Evolutionary conservation across 768 basidiomycete species (phyloP).

Genomic region (Hysterangium stoloniferum): DNA sequence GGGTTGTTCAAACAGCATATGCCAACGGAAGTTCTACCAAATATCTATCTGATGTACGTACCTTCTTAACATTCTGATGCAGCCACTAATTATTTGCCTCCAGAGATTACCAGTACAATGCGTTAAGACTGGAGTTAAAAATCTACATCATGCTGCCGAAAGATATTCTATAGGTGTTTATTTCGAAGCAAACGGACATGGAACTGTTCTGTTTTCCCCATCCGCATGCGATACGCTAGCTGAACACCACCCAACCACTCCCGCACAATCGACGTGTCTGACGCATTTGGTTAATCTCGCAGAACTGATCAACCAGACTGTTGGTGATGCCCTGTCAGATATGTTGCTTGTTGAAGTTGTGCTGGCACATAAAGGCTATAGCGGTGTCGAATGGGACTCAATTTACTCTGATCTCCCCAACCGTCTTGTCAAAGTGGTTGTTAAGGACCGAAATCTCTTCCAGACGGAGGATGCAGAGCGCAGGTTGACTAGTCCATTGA

Average conservation of each 20-base stretch:
- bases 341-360: conserved; percentile 93
- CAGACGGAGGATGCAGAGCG: conserved; percentile 92
- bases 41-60: conserved; percentile 73
- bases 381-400: conserved; percentile 82
- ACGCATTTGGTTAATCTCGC: conserved; percentile 70
- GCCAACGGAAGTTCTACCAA: conserved; percentile 96
- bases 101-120: conserved; percentile 92
- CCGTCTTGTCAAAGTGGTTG: conserved; percentile 87
- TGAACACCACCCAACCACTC: conserved; percentile 64
- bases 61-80: conserved; percentile 11
- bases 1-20: conserved; percentile 97
- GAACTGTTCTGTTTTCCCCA: conserved; percentile 90
- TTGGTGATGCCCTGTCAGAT: conserved; percentile 94
- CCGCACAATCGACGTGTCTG: conserved; percentile 75
- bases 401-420: conserved; percentile 92
- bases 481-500: conserved; percentile 68
- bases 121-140: conserved; percentile 94
- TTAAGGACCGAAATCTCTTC: conserved; percentile 74
- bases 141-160: conserved; percentile 95
- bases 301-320: conserved; percentile 92
- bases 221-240: conserved; percentile 55
- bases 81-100: not conserved
- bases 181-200: conserved; percentile 99
- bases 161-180: conserved; percentile 95
- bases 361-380: conserved; percentile 82